These are phyloP conservation scores for Ogataea pilisensis DNA, from an alignment of 805 yeast genomes.

Conservation along the genomic window DNA sequence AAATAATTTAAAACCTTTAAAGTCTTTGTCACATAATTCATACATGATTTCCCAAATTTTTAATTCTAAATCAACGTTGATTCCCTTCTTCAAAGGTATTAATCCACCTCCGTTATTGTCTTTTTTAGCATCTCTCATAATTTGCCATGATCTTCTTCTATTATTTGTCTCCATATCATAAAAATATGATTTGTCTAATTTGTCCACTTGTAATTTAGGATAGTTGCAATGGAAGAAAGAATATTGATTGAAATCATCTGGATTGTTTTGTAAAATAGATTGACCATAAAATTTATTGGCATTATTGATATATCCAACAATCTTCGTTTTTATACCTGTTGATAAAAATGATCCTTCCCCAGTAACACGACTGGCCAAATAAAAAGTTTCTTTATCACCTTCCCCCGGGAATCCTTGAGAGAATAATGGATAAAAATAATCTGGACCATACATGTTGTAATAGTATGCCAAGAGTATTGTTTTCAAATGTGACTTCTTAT, in stretches of 20 bases:
- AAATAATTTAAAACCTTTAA: constrained; percentile 25
- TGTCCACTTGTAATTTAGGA: constrained; percentile 26
- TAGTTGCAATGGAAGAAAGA: constrained; percentile 31
- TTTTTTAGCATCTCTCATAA: constrained; percentile 28
- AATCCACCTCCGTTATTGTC: constrained; percentile 23
- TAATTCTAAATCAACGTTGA: constrained; percentile 25
- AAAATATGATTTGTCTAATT: constrained; percentile 17
- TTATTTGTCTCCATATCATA: constrained; percentile 14
- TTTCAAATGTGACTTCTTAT: constrained; percentile 54
- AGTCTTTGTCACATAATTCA: constrained; percentile 21
- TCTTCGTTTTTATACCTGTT: constrained; percentile 29
- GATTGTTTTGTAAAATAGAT: constrained; percentile 29
- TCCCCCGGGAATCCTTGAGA: constrained; percentile 75
- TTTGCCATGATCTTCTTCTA: constrained; percentile 24
- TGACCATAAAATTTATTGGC: constrained; percentile 26
- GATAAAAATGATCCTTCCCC: constrained; percentile 25
- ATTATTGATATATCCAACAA: constrained; percentile 27
- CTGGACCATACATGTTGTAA: constrained; percentile 65
- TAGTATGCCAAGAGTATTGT: constrained; percentile 57
- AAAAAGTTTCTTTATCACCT: constrained; percentile 77
- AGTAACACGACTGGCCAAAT: constrained; percentile 56
- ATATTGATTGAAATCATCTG: constrained; percentile 19
- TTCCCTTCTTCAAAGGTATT: constrained; percentile 14
- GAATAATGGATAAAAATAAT: constrained; percentile 60
- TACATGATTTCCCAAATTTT: constrained; percentile 24